Conservation (phyloP, 176 grass and related monocot species). For the Rhynchospora tenuis region DNA sequence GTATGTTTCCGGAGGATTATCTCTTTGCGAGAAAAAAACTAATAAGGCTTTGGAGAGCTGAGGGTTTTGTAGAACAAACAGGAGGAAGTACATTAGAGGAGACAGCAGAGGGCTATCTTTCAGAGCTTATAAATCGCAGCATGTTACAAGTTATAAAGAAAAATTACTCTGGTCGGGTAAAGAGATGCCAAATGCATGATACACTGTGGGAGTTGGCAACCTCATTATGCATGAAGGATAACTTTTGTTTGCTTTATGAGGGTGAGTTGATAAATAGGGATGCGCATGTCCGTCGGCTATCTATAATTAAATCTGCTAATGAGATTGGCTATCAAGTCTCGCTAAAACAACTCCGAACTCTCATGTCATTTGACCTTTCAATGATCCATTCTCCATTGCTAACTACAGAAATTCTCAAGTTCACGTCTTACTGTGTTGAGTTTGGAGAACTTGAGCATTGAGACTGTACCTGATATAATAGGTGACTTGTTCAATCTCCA, state of each 20-base stretch:
- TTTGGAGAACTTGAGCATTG: slow-evolving; percentile 16
- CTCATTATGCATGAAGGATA: background rate
- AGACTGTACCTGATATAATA: slow-evolving; percentile 19
- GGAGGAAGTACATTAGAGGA: slow-evolving; percentile 15
- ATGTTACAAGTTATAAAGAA: slow-evolving; percentile 24
- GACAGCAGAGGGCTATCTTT: slow-evolving; percentile 23
- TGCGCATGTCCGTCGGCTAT: background rate
- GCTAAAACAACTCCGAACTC: background rate
- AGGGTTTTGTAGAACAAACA: background rate
- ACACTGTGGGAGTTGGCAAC: background rate
- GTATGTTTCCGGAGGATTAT: slow-evolving; percentile 32
- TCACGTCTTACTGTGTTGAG: slow-evolving; percentile 30
- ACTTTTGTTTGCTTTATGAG: slow-evolving; percentile 9
- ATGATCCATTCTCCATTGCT: background rate
- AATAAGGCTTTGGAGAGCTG: slow-evolving; percentile 27
- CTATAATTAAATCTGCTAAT: background rate
- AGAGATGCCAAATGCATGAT: slow-evolving; percentile 25
- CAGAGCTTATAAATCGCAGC: slow-evolving; percentile 12
- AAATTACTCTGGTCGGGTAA: background rate
- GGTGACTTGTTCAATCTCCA: slow-evolving; percentile 28
- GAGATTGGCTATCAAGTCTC: background rate
- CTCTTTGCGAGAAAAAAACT: slow-evolving; percentile 16
- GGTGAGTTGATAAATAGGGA: background rate
- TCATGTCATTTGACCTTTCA: background rate
- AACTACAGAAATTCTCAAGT: background rate